phyloP scores from a whole-genome alignment of 805 yeast genomes.

The Candida ficus region DNA sequence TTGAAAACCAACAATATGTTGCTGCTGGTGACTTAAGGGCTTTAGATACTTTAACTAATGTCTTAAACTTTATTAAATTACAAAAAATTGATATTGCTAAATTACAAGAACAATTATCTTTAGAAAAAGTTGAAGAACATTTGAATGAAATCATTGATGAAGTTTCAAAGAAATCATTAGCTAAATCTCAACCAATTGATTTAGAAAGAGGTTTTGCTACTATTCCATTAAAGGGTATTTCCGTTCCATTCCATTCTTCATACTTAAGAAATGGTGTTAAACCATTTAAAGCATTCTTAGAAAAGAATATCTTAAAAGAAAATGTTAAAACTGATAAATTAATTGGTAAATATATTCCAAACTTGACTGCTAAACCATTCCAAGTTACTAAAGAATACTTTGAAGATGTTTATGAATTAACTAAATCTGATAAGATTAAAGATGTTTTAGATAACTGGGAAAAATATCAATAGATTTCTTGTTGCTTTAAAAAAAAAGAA shows the following conservation, averaged over 20 bases:
- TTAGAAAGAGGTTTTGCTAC: slow-evolving; percentile 98
- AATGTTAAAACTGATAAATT: slow-evolving; percentile 93
- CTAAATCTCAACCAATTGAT: slow-evolving; percentile 95
- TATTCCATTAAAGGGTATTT: slow-evolving; percentile 95
- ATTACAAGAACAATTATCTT: slow-evolving; percentile 72
- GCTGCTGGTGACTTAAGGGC: slow-evolving; percentile 98
- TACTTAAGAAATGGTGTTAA: slow-evolving; percentile 97
- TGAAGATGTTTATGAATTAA: slow-evolving; percentile 89
- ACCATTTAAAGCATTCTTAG: slow-evolving; percentile 97
- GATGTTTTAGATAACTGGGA: slow-evolving; percentile 95
- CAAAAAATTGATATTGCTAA: slow-evolving; percentile 92
- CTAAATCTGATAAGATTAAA: slow-evolving; percentile 88
- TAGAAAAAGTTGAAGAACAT: slow-evolving; percentile 87
- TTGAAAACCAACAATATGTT: slow-evolving; percentile 97
- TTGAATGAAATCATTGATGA: slow-evolving; percentile 83
- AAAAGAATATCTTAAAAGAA: slow-evolving; percentile 90
- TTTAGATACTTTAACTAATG: slow-evolving; percentile 88
- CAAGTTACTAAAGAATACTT: slow-evolving; percentile 94
- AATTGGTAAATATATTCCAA: slow-evolving; percentile 95
- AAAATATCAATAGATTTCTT: slow-evolving; percentile 43
- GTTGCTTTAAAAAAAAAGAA: not conserved
- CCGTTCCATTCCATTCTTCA: slow-evolving; percentile 99
- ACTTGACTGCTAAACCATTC: slow-evolving; percentile 97
- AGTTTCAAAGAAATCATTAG: slow-evolving; percentile 72
- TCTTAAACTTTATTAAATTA: slow-evolving; percentile 85